Evolutionary conservation across 805 yeast species (phyloP).

Genomic region (Ogataea allantospora): DNA sequence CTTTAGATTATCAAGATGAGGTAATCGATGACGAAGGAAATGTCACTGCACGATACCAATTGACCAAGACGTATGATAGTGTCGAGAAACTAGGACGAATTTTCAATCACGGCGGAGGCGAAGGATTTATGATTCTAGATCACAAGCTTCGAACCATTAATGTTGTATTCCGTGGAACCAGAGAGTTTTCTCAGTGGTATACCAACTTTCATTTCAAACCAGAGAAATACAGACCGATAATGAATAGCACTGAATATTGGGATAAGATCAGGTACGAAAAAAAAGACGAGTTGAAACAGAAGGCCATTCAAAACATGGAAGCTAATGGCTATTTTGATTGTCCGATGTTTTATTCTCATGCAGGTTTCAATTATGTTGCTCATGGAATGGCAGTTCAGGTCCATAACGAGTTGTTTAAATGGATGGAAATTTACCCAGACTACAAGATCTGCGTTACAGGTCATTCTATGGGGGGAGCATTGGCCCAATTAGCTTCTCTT

Average conservation of each 20-base stretch:
- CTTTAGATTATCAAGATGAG: conserved; percentile 14
- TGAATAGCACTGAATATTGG: conserved; percentile 10
- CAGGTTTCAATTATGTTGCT: conserved; percentile 19
- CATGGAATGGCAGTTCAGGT: conserved; percentile 11
- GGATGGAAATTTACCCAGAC: conserved; percentile 11
- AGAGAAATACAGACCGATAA: conserved; percentile 9
- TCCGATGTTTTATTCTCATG: conserved; percentile 16
- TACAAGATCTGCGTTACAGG: conserved; percentile 40
- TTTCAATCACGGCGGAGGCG: conserved; percentile 23
- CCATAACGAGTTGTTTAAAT: conserved; percentile 15
- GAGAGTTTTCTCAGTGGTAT: conserved; percentile 19
- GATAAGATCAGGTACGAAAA: conserved; percentile 1
- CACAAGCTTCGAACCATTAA: conserved; percentile 12
- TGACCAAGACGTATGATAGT: conserved; percentile 14
- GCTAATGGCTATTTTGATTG: conserved; percentile 7
- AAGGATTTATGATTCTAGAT: conserved; percentile 21
- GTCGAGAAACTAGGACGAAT: conserved; percentile 4
- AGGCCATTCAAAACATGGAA: conserved; percentile 4
- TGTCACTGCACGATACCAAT: conserved; percentile 11
- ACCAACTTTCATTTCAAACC: conserved; percentile 21
- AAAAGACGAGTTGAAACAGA: conserved; percentile 2
- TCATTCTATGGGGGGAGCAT: conserved; percentile 60
- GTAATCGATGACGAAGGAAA: neutral
- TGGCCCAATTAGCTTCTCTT: conserved; percentile 60
- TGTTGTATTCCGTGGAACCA: conserved; percentile 22